These are phyloP conservation scores for Ceratobasidium theobromae DNA, from an alignment of 1,284 basidiomycete genomes.

Conservation along the genomic window DNA sequence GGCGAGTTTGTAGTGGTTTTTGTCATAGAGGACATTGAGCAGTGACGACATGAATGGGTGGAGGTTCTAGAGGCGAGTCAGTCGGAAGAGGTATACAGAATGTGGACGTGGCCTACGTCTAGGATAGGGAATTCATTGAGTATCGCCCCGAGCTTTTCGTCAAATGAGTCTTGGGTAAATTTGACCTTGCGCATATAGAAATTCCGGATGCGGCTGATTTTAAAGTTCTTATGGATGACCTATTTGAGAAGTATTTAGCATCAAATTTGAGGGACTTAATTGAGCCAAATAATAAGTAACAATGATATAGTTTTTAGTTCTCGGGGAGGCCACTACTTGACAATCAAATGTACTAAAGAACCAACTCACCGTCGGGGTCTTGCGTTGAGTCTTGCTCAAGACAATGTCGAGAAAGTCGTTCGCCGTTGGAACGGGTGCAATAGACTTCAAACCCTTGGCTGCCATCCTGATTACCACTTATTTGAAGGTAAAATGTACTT, in stretches of 20 bases:
- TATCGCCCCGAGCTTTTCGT: constrained; percentile 94
- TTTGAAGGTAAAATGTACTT: background rate
- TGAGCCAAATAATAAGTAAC: background rate
- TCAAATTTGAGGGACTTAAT: background rate
- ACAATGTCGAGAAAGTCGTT: constrained; percentile 95
- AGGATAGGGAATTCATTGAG: constrained; percentile 95
- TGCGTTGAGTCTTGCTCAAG: constrained; percentile 90
- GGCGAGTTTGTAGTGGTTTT: constrained; percentile 98
- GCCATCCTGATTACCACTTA: constrained; percentile 56
- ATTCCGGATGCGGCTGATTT: constrained; percentile 92
- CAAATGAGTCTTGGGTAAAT: constrained; percentile 97
- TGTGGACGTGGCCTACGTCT: constrained; percentile 61
- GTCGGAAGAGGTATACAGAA: background rate
- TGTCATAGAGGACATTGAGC: constrained; percentile 96
- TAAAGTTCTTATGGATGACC: constrained; percentile 98
- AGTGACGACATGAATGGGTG: constrained; percentile 93
- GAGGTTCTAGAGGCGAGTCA: constrained; percentile 63
- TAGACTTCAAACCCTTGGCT: constrained; percentile 87
- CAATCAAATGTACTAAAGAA: background rate
- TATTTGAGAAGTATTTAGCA: constrained; percentile 40
- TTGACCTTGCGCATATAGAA: constrained; percentile 99
- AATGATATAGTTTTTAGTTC: background rate
- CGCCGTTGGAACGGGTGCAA: constrained; percentile 95
- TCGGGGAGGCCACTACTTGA: background rate
- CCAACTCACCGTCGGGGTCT: constrained; percentile 85